Evolutionary conservation across 2,329 filamentous ascomycete genomes (phyloP), one percentile per base, ranked within the genome.

Genomic region (Sporothrix schenckii): DNA sequence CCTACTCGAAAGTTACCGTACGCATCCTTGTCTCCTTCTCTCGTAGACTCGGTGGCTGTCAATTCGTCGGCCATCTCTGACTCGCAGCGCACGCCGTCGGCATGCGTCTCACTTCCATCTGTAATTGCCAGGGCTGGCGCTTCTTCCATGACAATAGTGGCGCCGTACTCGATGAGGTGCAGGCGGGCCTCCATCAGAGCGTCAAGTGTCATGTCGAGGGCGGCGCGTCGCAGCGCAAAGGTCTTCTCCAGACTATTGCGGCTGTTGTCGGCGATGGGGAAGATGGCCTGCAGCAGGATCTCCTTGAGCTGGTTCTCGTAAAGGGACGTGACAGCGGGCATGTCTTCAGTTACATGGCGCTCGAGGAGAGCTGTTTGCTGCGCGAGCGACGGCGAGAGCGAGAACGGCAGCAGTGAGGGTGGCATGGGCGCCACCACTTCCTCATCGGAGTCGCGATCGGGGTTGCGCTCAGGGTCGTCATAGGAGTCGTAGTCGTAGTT

Each of bases 291-390:
- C 27, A 71, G 39, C n/a, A 74, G 1, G 14, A 71, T 65, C 1
- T 68, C 65, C 34, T 69, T 72, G 44, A 73, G 67, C 2, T 52
- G 63, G 54, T 19, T 47, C 50, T 73, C 72, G 19, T 72, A 66
- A 13, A 70, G 50, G 11, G 30, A 30, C 24, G 49, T 53, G 49
- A 72, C 71, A 21, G 68, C 65, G 2, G 70, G 61, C 52, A 67
- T 70, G 34, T 74, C 73, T 3, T 70, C 71, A 27, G 16, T 16
- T 24, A 72, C 21, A 63, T 68, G 68, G 4, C 63, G 73, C 44
- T 72, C 70, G 10, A 74, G 61, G 27, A 70, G 60, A 13, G 47
- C 14, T 0, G 56, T 66, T 44, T 72, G 61, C 30, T 66, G 44
- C 14, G 49, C 24, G 16, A 63, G 54, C 1, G 67, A 41, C 9